These are phyloP conservation scores for Dactylella cylindrospora DNA, from an alignment of 2,329 filamentous ascomycete species.

Conservation along the genomic window DNA sequence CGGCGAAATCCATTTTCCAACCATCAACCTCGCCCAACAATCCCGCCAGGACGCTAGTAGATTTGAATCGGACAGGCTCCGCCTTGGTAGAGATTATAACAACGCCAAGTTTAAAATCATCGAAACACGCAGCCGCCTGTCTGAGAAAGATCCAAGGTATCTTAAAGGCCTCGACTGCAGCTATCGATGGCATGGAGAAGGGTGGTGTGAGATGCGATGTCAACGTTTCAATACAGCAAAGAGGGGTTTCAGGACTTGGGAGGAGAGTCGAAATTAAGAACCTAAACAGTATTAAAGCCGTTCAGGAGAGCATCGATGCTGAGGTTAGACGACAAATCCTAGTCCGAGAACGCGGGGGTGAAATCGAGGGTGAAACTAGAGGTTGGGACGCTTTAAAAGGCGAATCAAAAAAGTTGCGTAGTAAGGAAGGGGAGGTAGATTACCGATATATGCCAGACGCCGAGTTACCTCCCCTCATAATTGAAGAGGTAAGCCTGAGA, in stretches of 20 bases:
- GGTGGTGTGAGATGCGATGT: constrained; percentile 90
- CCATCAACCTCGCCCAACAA: constrained; percentile 70
- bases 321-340: constrained; percentile 86
- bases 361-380: constrained; percentile 80
- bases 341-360: constrained; percentile 72
- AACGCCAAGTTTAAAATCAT: constrained; percentile 59
- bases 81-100: constrained; percentile 96
- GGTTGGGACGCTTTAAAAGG: constrained; percentile 86
- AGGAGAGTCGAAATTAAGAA: constrained; percentile 98
- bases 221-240: constrained; percentile 80
- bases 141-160: constrained; percentile 85
- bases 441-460: constrained; percentile 99
- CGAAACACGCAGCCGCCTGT: constrained; percentile 79
- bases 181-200: constrained; percentile 87
- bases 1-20: constrained; percentile 52
- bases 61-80: constrained; percentile 89
- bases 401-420: constrained; percentile 76
- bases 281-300: constrained; percentile 86
- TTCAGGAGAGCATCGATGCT: constrained; percentile 90
- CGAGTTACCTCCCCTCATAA: constrained; percentile 76
- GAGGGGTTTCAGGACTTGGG: constrained; percentile 66
- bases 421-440: constrained; percentile 95
- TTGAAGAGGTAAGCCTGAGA: constrained; percentile 59
- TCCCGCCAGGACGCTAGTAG: constrained; percentile 61
- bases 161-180: constrained; percentile 77